phyloP scores from a whole-genome alignment of 75 land plant genomes.

The Larix kaempferi region DNA sequence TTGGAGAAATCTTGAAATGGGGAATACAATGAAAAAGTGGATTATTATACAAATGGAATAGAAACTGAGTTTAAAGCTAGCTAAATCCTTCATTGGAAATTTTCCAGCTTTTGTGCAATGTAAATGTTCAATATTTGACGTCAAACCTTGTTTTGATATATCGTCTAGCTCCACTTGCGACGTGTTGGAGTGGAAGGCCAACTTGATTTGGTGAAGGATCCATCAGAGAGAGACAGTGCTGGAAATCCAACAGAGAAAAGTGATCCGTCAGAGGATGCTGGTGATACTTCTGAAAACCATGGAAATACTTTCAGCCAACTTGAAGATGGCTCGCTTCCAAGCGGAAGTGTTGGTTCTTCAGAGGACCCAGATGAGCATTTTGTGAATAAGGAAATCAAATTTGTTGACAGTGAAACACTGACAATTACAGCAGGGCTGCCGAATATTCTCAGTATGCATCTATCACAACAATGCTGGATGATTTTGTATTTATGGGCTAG shows the following conservation, averaged over 20 bases:
- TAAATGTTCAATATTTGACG: conserved; percentile 1
- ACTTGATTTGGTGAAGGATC: conserved; percentile 28
- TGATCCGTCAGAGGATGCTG: neutral
- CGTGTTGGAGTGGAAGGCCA: conserved; percentile 82
- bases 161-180: conserved; percentile 69
- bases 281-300: neutral
- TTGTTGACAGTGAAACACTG: neutral
- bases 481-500: neutral
- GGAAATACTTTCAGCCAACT: neutral
- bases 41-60: neutral
- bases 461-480: neutral
- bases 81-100: neutral
- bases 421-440: too few relatives aligned
- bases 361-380: neutral
- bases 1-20: neutral
- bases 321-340: conserved; percentile 9
- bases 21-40: neutral
- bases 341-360: conserved; percentile 1
- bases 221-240: conserved; percentile 28
- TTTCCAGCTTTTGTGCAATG: neutral
- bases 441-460: neutral
- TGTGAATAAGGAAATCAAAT: neutral
- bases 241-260: conserved; percentile 3
- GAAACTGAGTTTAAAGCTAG: neutral
- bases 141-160: neutral